Evolutionary conservation across 306 rosid genomes (phyloP).

Genomic region (Begonia masoniana): DNA sequence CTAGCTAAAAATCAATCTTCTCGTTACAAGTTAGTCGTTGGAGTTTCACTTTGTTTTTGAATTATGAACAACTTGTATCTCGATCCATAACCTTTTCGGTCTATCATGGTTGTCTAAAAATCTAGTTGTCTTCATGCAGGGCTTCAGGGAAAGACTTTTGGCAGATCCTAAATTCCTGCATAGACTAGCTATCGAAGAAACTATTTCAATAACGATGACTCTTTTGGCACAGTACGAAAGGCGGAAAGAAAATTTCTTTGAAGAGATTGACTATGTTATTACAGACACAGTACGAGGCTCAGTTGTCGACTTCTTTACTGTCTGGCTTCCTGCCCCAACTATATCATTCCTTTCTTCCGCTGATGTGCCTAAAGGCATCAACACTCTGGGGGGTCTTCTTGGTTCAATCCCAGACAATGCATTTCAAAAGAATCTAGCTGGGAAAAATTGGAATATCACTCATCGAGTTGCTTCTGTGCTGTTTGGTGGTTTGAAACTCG

Average conservation of each 20-base stretch:
- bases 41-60: no score
- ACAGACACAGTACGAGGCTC: no score
- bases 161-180: slow-evolving; percentile 93
- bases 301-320: slow-evolving; percentile 93
- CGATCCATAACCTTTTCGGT: neutral
- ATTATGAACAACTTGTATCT: neutral
- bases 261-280: slow-evolving; percentile 83
- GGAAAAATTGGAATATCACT: slow-evolving; percentile 72
- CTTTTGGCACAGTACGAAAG: slow-evolving; percentile 73
- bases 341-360: slow-evolving; percentile 67
- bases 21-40: no score
- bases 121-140: slow-evolving; percentile 42
- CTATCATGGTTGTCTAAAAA: slow-evolving; percentile 10
- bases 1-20: slow-evolving; percentile 11
- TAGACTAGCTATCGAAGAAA: slow-evolving; percentile 90
- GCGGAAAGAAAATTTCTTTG: slow-evolving; percentile 75
- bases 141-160: slow-evolving; percentile 95
- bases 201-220: slow-evolving; percentile 78
- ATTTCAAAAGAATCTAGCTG: slow-evolving; percentile 72
- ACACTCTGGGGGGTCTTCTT: slow-evolving; percentile 57
- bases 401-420: slow-evolving; percentile 97
- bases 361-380: slow-evolving; percentile 41
- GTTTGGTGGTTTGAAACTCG: slow-evolving; percentile 84
- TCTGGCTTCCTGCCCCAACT: slow-evolving; percentile 99
- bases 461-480: slow-evolving; percentile 78